These are phyloP conservation scores for Aspergillus ochraceus DNA, from an alignment of 2,329 filamentous ascomycete genomes.

Conservation along the genomic window DNA sequence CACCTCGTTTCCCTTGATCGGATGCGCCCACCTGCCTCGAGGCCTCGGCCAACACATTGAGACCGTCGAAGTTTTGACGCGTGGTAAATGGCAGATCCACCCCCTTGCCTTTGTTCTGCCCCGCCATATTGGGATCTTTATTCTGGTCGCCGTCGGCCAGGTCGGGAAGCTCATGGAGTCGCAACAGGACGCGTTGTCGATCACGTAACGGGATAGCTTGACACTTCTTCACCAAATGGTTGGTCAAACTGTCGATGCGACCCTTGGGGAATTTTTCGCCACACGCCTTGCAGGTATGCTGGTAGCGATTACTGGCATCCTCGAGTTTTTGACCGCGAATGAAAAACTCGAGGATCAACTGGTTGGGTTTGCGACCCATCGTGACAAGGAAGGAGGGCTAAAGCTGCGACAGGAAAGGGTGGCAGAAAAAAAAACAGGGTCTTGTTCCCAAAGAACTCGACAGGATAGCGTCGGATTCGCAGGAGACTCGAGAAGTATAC, in stretches of 20 bases:
- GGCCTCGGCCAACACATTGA: slow-evolving; percentile 85
- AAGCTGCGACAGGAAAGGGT: slow-evolving; percentile 10
- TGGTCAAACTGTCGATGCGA: slow-evolving; percentile 76
- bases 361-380: slow-evolving; percentile 83
- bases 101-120: slow-evolving; percentile 36
- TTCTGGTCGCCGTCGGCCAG: slow-evolving; percentile 43
- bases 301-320: slow-evolving; percentile 88
- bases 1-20: slow-evolving; percentile 45
- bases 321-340: slow-evolving; percentile 81
- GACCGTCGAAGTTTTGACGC: slow-evolving; percentile 70
- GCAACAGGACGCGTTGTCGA: slow-evolving; percentile 71
- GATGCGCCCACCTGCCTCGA: slow-evolving; percentile 70
- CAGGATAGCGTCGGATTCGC: slow-evolving; percentile 3
- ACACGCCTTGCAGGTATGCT: slow-evolving; percentile 85
- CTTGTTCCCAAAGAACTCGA: slow-evolving; percentile 1
- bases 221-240: slow-evolving; percentile 83
- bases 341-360: slow-evolving; percentile 84
- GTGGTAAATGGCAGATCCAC: slow-evolving; percentile 46
- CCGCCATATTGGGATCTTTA: slow-evolving; percentile 39
- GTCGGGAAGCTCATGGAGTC: slow-evolving; percentile 68
- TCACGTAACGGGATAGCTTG: slow-evolving; percentile 74
- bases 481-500: slow-evolving; percentile 1
- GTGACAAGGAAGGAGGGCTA: slow-evolving; percentile 23
- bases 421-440: slow-evolving; percentile 12
- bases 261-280: slow-evolving; percentile 90